Evolutionary conservation across 2,329 filamentous ascomycete species (phyloP).

Genomic region (Blastomyces gilchristii): DNA sequence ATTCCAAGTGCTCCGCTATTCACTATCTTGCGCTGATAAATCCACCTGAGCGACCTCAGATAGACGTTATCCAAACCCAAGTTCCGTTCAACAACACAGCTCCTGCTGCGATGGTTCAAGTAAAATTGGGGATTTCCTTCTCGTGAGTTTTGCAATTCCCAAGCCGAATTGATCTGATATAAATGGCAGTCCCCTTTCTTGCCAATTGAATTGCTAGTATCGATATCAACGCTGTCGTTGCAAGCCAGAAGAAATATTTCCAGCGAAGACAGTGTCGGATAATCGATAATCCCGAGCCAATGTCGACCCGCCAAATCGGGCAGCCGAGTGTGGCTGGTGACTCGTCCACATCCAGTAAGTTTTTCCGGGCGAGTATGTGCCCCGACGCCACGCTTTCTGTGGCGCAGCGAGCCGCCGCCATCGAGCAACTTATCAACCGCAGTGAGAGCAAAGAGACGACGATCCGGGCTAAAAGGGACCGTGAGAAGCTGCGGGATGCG

Average conservation of each 20-base stretch:
- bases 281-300: constrained; percentile 1
- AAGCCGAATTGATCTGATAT: neutral
- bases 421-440: constrained; percentile 17
- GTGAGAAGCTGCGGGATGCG: constrained; percentile 4
- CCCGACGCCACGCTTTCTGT: constrained; percentile 14
- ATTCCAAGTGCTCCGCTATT: neutral
- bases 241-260: neutral
- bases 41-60: neutral
- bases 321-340: constrained; percentile 4
- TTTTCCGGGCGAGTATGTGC: constrained; percentile 1
- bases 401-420: constrained; percentile 18
- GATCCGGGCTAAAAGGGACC: neutral
- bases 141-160: neutral
- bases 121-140: neutral
- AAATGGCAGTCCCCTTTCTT: neutral
- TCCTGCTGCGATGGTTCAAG: neutral
- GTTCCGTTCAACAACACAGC: neutral
- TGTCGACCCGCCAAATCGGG: neutral
- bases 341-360: neutral
- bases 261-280: neutral
- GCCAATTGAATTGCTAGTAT: neutral
- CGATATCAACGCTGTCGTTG: neutral
- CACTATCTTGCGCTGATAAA: neutral
- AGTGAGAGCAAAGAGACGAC: constrained; percentile 6
- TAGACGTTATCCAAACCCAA: neutral